phyloP scores from a whole-genome alignment of 1,139 yeast genomes.

The Candida freyschussii region DNA sequence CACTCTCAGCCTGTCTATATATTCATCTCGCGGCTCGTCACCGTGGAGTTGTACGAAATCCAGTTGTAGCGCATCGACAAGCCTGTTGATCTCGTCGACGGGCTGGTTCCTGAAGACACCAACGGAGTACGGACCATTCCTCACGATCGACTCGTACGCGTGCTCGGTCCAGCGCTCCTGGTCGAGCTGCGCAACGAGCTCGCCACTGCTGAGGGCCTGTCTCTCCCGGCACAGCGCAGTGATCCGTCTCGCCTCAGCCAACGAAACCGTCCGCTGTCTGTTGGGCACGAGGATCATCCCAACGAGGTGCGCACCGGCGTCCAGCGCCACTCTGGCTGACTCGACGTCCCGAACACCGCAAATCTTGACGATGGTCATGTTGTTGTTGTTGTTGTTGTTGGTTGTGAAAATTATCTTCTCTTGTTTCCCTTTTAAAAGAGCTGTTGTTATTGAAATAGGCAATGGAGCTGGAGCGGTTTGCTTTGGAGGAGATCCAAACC shows the following conservation, averaged over 20 bases:
- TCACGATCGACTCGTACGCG: constrained; percentile 32
- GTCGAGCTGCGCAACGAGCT: constrained; percentile 6
- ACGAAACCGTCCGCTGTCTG: constrained; percentile 64
- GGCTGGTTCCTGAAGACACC: constrained; percentile 91
- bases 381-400: background rate
- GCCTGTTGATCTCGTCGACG: constrained; percentile 49
- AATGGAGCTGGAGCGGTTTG: constrained; percentile 35
- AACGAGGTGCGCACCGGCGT: constrained; percentile 65
- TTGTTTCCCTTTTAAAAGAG: background rate
- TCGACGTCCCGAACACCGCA: constrained; percentile 73
- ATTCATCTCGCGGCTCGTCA: constrained; percentile 59
- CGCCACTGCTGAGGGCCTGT: constrained; percentile 11
- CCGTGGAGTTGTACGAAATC: constrained; percentile 93
- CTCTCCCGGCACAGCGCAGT: constrained; percentile 33
- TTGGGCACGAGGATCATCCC: constrained; percentile 89
- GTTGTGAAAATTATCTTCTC: background rate
- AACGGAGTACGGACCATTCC: constrained; percentile 67
- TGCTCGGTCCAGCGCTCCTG: constrained; percentile 9
- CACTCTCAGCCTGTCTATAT: constrained; percentile 37
- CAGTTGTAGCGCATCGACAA: constrained; percentile 45
- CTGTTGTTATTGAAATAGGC: background rate
- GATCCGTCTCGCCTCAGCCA: constrained; percentile 50
- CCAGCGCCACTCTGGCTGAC: constrained; percentile 67
- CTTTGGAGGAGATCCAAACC: constrained; percentile 50
- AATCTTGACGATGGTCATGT: constrained; percentile 47